These are phyloP conservation scores for Fusarium metavorans DNA, from an alignment of 2,329 filamentous ascomycete genomes.

Conservation along the genomic window DNA sequence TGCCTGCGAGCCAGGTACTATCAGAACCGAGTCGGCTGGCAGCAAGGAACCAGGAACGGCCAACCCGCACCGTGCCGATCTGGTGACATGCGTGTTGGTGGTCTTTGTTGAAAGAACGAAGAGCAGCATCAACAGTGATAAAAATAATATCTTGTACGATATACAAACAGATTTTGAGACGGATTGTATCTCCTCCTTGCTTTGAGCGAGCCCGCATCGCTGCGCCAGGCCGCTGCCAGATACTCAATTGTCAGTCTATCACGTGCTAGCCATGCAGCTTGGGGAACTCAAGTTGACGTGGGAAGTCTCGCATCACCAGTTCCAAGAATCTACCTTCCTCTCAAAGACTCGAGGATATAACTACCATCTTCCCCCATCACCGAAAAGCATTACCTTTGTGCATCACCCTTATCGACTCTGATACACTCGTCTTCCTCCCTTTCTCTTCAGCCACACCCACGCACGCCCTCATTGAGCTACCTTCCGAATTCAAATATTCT, in stretches of 20 bases:
- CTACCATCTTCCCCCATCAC: not conserved
- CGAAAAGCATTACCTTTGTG: not conserved
- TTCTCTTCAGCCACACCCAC: not conserved
- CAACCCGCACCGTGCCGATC: slow-evolving; percentile 36
- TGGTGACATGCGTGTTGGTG: not conserved
- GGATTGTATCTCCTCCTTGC: slow-evolving; percentile 2
- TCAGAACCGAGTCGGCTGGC: slow-evolving; percentile 15
- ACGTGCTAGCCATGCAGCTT: slow-evolving; percentile 30
- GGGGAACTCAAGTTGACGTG: not conserved
- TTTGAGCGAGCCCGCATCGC: slow-evolving; percentile 11
- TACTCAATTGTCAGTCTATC: slow-evolving; percentile 29
- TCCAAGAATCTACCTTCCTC: slow-evolving; percentile 13
- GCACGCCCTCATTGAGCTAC: not conserved
- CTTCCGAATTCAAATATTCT: slow-evolving; percentile 1
- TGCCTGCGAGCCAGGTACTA: slow-evolving; percentile 19
- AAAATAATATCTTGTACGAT: not conserved
- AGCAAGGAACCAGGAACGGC: slow-evolving; percentile 36
- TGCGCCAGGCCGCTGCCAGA: slow-evolving; percentile 31
- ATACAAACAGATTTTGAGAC: slow-evolving; percentile 16
- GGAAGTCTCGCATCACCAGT: slow-evolving; percentile 32
- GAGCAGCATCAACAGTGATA: slow-evolving; percentile 17
- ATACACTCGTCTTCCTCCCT: not conserved
- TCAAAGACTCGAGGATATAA: slow-evolving; percentile 14
- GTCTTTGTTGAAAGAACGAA: not conserved
- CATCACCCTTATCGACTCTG: not conserved